Base-by-base conservation (phyloP, 257 asterid genomes). In the Nicotiana benthamiana region DNA sequence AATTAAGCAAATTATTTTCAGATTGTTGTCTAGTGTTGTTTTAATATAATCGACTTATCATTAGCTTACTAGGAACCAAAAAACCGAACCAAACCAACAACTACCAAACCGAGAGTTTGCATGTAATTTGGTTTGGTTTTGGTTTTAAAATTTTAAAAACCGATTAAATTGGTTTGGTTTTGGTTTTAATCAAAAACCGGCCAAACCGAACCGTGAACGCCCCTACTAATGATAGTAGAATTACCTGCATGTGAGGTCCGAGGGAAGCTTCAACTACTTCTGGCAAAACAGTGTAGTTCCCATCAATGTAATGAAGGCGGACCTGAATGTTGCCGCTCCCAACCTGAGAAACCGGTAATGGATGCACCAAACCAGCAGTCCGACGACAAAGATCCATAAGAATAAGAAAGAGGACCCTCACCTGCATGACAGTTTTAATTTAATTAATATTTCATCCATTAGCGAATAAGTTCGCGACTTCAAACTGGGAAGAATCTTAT, bases 231-330 rank as follows among this genome's bases (percentile, higher is more conserved):
- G 78, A 27, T 8, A 75, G 48, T 26, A 75, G 8, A 40, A 70
- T 57, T 86, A 95, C 99, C 97, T 94, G 99, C 99, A 96, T 96
- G 86, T 96, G 99, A 79, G 99, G 99, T 79, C 99, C 97, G 80
- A 96, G 97, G 60, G 99, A 96, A 79, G 98, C 99, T 88, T 96
- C 99, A 8, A 96, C 99, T 68, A 96, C 99, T 92, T 96, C 99
- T 0, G 98, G 98, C 59, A 91, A 80, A 81, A 96, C 98, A 60
- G 97, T 94, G 81, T 94, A 96, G 91, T 94, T 96, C 81, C 99
- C 99, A 83, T 96, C 97, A 24, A 96, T 96, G 82, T 92, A 90
- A 79, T 96, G 99, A 85, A 96, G 99, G 78, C 99, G 97, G 79
- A 96, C 95, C 87, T 90, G 95, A 83, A 96, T 91, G 86, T 86